Evolutionary conservation across 2,329 filamentous ascomycete species (phyloP), one percentile per base, ranked within the genome.

Genomic region (Dryadomyces quercivorus): DNA sequence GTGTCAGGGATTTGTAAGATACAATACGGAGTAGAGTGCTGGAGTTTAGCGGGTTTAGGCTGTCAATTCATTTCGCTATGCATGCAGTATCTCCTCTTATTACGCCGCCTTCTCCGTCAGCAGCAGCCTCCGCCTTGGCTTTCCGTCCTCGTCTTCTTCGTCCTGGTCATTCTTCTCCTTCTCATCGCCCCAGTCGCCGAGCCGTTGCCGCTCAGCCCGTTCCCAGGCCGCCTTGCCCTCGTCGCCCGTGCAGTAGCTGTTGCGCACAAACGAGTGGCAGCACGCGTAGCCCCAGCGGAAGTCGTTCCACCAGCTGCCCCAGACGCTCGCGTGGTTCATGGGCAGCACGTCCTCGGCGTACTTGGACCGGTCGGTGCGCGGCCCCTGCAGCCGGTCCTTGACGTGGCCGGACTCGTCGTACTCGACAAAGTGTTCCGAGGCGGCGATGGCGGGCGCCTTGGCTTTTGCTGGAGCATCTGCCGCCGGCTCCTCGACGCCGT

Each of bases 231-330:
- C 72, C 67, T 83, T 94, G 40, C 93, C 93, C 56, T 87, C 88
- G 57, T 93, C 88, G 26, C 93, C 93, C 0, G 92, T 97, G 68
- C 93, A 98, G 65, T 97, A 98, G 64, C 90, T 95, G 69, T 98
- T 97, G 71, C 95, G 96, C 59, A 95, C 81, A 21, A 83, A 85
- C 0, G 90, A 95, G 67, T 94, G 90, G 73, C 93, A 98, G 69
- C 93, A 98, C 21, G 87, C 80, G 69, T 95, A 98, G 1, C 93
- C 93, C 93, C 93, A 98, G 69, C 85, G 80, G 71, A 96, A 97
- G 64, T 88, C 84, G 53, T 83, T 81, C 93, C 93, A 98, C 93
- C 93, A 98, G 64, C 90, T 95, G 50, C 93, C 93, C 88, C 90
- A 98, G 3, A 95, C 85, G 0, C 86, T 85, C 3, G 82, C 89